Evolutionary conservation across 2,329 filamentous ascomycete genomes (phyloP).

Genomic region (Verticillium dahliae): DNA sequence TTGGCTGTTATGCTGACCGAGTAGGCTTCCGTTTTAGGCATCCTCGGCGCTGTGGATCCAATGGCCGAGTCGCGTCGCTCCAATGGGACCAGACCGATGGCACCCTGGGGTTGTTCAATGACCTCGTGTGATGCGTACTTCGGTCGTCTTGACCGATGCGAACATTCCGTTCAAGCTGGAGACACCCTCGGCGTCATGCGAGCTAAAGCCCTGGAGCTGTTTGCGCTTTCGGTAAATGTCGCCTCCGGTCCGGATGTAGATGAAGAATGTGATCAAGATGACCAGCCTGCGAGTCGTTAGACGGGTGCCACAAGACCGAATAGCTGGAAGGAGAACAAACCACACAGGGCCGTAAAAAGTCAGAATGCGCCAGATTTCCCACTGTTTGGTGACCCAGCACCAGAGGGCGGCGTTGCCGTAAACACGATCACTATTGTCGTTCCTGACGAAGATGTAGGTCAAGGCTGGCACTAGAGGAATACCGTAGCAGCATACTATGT

Average conservation of each 20-base stretch:
- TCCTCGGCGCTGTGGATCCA: neutral
- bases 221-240: slow-evolving; percentile 63
- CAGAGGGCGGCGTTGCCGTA: slow-evolving; percentile 73
- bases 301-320: neutral
- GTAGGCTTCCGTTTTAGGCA: slow-evolving; percentile 22
- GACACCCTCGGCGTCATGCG: slow-evolving; percentile 24
- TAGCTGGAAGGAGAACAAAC: slow-evolving; percentile 33
- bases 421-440: slow-evolving; percentile 45
- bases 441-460: slow-evolving; percentile 58
- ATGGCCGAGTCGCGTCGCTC: slow-evolving; percentile 16
- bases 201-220: slow-evolving; percentile 46
- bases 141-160: slow-evolving; percentile 44
- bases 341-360: slow-evolving; percentile 70
- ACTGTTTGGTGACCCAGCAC: slow-evolving; percentile 68
- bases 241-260: slow-evolving; percentile 60
- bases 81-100: slow-evolving; percentile 26
- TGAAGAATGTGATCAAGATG: slow-evolving; percentile 54
- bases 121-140: slow-evolving; percentile 56
- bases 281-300: slow-evolving; percentile 40
- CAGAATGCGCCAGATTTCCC: slow-evolving; percentile 66
- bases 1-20: slow-evolving; percentile 38
- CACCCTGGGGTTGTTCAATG: slow-evolving; percentile 15
- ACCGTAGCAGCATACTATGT: slow-evolving; percentile 65
- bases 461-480: slow-evolving; percentile 64
- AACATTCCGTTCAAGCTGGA: slow-evolving; percentile 35